Evolutionary conservation across 176 grass and related monocot genomes (phyloP).

Genomic region (Ensete ventricosum): DNA sequence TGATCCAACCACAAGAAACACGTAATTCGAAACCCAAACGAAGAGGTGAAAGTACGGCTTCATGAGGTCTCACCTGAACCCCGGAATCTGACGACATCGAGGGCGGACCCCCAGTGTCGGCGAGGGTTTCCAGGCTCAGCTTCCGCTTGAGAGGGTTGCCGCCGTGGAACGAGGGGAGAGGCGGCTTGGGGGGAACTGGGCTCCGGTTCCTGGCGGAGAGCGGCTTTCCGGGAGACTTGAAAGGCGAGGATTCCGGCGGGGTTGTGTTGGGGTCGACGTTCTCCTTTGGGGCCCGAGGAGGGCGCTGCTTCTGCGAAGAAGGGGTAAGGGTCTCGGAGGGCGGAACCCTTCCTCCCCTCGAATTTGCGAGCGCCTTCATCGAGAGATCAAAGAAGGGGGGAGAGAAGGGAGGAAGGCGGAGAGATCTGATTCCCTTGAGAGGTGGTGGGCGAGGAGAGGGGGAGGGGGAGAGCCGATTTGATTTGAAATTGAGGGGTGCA

Average conservation of each 20-base stretch:
- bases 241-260: constrained; percentile 21
- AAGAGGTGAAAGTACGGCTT: neutral
- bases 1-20: neutral
- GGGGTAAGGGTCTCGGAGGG: constrained; percentile 13
- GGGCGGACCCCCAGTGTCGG: constrained; percentile 17
- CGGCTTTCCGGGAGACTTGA: constrained; percentile 43
- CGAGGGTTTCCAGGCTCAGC: constrained; percentile 28
- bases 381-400: neutral
- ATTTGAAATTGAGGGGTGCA: constrained; percentile 5
- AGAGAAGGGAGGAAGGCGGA: neutral
- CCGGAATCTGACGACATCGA: constrained; percentile 33
- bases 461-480: neutral
- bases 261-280: constrained; percentile 20
- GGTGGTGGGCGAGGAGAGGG: neutral
- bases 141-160: constrained; percentile 63
- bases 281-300: constrained; percentile 23
- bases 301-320: constrained; percentile 18
- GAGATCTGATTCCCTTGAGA: neutral
- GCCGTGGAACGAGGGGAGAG: constrained; percentile 12
- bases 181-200: constrained; percentile 31
- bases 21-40: neutral
- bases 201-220: constrained; percentile 38
- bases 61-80: constrained; percentile 31
- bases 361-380: constrained; percentile 21
- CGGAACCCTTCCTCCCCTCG: constrained; percentile 13